These are phyloP conservation scores for Pseudomonodictys pantanalensis DNA, from an alignment of 495 filamentous ascomycete species.

Conservation along the genomic window DNA sequence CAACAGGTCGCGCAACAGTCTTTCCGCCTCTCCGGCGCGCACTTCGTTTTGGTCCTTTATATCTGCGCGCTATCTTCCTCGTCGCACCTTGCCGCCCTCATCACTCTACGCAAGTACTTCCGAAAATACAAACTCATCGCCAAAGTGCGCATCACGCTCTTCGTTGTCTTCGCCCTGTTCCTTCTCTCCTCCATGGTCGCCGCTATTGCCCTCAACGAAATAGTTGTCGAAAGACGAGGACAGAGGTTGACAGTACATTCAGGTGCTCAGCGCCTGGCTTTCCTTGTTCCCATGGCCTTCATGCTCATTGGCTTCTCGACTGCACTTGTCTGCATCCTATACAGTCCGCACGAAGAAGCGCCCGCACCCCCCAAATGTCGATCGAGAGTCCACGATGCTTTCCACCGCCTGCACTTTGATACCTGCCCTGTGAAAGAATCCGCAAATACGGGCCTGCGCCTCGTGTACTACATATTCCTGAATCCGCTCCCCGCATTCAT, in stretches of 20 bases:
- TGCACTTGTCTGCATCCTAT: conserved; percentile 14
- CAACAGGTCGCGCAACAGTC: conserved; percentile 11
- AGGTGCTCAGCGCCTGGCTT: not conserved
- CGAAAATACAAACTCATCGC: conserved; percentile 20
- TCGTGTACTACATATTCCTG: conserved; percentile 16
- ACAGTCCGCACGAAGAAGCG: not conserved
- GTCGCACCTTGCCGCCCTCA: conserved; percentile 20
- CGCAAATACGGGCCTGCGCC: not conserved
- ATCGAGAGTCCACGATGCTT: too few relatives aligned
- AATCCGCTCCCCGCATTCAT: conserved; percentile 20
- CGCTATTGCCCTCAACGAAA: conserved; percentile 1
- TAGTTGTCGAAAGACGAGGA: not conserved
- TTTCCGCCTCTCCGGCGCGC: conserved; percentile 8
- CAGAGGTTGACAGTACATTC: not conserved
- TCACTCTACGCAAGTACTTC: conserved; percentile 21
- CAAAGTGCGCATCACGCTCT: conserved; percentile 9
- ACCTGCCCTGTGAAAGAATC: not conserved
- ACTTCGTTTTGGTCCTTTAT: conserved; percentile 25
- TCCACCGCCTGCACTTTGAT: too few relatives aligned
- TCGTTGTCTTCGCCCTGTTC: conserved; percentile 19
- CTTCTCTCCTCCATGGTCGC: conserved; percentile 20
- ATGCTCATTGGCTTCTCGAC: conserved; percentile 22
- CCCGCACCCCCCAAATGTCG: not conserved
- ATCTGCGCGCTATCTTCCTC: conserved; percentile 12
- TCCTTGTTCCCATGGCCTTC: conserved; percentile 22